A percentile compares a stretch with the other conserved stretches of the same genome.
Evolutionary conservation across 2,329 filamentous ascomycete species (phyloP).

Genomic region (Aspergillus bombycis): DNA sequence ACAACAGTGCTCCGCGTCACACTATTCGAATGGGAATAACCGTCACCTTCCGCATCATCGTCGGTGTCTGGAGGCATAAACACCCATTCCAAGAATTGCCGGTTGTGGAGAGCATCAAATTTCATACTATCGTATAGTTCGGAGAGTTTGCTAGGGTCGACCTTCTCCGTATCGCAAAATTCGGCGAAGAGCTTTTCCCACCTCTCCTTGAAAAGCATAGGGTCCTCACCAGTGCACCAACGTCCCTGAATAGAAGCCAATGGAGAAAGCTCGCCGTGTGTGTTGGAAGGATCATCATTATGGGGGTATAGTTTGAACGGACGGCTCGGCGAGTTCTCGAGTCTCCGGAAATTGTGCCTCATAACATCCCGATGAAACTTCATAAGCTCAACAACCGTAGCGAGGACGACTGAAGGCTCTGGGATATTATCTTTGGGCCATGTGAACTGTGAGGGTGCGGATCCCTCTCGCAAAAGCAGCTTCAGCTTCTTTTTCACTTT

Average conservation of each 20-base stretch:
- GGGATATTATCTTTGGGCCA: slow-evolving; percentile 92
- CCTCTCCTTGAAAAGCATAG: slow-evolving; percentile 89
- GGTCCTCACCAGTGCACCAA: slow-evolving; percentile 96
- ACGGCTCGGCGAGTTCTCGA: slow-evolving; percentile 58
- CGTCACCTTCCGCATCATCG: slow-evolving; percentile 67
- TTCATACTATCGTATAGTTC: slow-evolving; percentile 99
- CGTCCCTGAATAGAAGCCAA: slow-evolving; percentile 77
- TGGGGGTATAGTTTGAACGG: background rate
- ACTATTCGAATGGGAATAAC: slow-evolving; percentile 32
- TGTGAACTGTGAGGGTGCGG: slow-evolving; percentile 93
- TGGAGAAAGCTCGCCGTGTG: slow-evolving; percentile 50
- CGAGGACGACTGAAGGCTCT: slow-evolving; percentile 90
- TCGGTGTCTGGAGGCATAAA: slow-evolving; percentile 85
- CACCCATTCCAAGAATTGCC: slow-evolving; percentile 94
- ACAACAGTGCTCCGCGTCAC: slow-evolving; percentile 23
- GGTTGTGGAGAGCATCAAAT: slow-evolving; percentile 95
- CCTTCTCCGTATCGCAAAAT: slow-evolving; percentile 95
- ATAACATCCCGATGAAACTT: slow-evolving; percentile 95
- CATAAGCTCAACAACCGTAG: slow-evolving; percentile 92
- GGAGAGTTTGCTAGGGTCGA: slow-evolving; percentile 97
- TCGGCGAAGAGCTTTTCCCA: slow-evolving; percentile 99
- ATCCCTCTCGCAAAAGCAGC: slow-evolving; percentile 85
- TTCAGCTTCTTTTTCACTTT: slow-evolving; percentile 99
- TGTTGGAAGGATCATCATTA: slow-evolving; percentile 12
- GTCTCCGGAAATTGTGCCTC: slow-evolving; percentile 86